A percentile compares a stretch with the other conserved stretches of the same genome.
phyloP scores from a whole-genome alignment of 805 yeast genomes.

The Hemisphaericaspora nanyangensis region DNA sequence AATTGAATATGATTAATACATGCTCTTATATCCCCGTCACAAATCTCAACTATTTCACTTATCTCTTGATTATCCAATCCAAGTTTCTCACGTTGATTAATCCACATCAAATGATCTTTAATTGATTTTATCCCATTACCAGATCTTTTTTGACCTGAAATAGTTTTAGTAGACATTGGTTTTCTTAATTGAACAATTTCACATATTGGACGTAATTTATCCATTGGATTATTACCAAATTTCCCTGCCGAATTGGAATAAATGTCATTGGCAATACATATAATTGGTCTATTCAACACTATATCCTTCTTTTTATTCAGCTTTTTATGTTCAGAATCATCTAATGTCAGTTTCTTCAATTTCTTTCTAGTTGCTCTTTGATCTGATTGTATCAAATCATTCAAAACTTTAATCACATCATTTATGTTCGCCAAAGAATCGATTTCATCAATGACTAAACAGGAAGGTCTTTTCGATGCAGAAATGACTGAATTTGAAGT shows the following conservation, averaged over 20 bases:
- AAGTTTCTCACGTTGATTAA: slow-evolving; percentile 53
- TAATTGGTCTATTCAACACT: slow-evolving; percentile 70
- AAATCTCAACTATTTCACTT: slow-evolving; percentile 60
- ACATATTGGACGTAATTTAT: slow-evolving; percentile 65
- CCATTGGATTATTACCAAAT: slow-evolving; percentile 52
- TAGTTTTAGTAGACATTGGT: slow-evolving; percentile 46
- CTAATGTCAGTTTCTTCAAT: slow-evolving; percentile 17
- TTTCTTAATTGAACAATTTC: slow-evolving; percentile 67
- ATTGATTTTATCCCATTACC: slow-evolving; percentile 35
- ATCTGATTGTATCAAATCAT: slow-evolving; percentile 60
- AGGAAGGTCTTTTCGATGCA: slow-evolving; percentile 63
- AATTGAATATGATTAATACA: slow-evolving; percentile 84
- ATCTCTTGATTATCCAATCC: slow-evolving; percentile 47
- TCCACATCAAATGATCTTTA: slow-evolving; percentile 41
- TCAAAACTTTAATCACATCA: slow-evolving; percentile 46
- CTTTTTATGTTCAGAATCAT: slow-evolving; percentile 14
- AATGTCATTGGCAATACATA: slow-evolving; percentile 87
- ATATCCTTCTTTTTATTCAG: slow-evolving; percentile 34
- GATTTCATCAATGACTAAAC: slow-evolving; percentile 84
- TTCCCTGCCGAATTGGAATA: slow-evolving; percentile 43
- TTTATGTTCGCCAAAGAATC: slow-evolving; percentile 46
- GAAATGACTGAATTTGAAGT: slow-evolving; percentile 56
- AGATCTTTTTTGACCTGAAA: slow-evolving; percentile 38
- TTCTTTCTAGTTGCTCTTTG: slow-evolving; percentile 41
- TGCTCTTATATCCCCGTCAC: slow-evolving; percentile 82